phyloP scores from a whole-genome alignment of 164 flowering plant genomes.

The Tinospora cordifolia region DNA sequence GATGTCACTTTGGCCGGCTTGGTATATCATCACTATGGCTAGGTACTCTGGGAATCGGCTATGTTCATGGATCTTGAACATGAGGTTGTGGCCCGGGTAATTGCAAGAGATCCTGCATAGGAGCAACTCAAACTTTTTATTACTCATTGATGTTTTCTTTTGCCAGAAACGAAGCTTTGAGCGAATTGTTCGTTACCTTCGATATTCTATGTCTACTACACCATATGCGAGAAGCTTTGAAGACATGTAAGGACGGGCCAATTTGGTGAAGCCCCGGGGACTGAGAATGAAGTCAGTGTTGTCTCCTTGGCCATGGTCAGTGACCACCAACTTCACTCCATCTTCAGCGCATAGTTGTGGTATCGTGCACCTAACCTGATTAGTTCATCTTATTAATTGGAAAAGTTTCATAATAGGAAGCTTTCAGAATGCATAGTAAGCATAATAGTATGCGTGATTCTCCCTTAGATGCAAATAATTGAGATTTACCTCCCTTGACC shows the following conservation, averaged over 20 bases:
- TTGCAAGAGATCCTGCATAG: conserved; percentile 46
- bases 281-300: conserved; percentile 77
- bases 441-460: too few species aligned
- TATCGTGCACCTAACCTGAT: conserved; percentile 65
- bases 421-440: background rate
- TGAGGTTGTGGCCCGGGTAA: conserved; percentile 38
- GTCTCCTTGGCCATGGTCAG: conserved; percentile 85
- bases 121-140: background rate
- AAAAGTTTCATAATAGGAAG: background rate
- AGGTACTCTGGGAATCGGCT: conserved; percentile 61
- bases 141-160: background rate
- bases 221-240: conserved; percentile 46
- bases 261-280: conserved; percentile 38
- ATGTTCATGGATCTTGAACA: conserved; percentile 55
- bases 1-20: conserved; percentile 51
- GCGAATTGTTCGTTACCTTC: conserved; percentile 21
- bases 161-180: background rate
- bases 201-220: conserved; percentile 63
- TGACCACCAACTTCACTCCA: conserved; percentile 62
- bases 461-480: background rate
- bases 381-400: conserved; percentile 3
- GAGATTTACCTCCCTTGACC: background rate
- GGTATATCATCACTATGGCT: conserved; percentile 55
- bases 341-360: conserved; percentile 44
- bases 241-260: conserved; percentile 46